A percentile compares a stretch with the other conserved stretches of the same genome.
These are phyloP conservation scores for Debaryomyces hansenii DNA, from an alignment of 805 yeast species.

Conservation along the genomic window DNA sequence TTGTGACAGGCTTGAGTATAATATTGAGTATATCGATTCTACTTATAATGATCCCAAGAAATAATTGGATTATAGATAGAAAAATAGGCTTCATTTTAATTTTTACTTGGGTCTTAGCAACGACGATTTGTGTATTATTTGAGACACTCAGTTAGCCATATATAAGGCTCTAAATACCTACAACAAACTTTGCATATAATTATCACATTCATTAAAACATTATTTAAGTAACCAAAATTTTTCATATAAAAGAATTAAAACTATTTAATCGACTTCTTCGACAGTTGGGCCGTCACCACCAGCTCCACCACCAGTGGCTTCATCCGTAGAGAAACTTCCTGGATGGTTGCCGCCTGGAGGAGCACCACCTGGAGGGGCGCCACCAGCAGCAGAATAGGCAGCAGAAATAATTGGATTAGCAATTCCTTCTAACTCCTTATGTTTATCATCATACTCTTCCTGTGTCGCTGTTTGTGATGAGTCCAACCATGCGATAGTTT, in stretches of 20 bases:
- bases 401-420: slow-evolving; percentile 40
- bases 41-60: slow-evolving; percentile 17
- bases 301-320: slow-evolving; percentile 29
- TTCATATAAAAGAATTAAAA: not conserved
- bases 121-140: slow-evolving; percentile 22
- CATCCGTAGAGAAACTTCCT: slow-evolving; percentile 13
- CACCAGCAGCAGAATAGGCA: slow-evolving; percentile 33
- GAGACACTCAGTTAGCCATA: slow-evolving; percentile 12
- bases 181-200: not conserved
- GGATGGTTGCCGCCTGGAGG: slow-evolving; percentile 33
- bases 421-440: slow-evolving; percentile 39
- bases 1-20: slow-evolving; percentile 18
- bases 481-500: slow-evolving; percentile 43
- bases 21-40: slow-evolving; percentile 21
- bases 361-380: slow-evolving; percentile 29
- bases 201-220: not conserved
- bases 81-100: slow-evolving; percentile 32
- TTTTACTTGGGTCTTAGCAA: slow-evolving; percentile 28
- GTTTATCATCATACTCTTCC: slow-evolving; percentile 40
- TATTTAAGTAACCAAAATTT: not conserved
- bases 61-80: slow-evolving; percentile 34
- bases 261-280: slow-evolving; percentile 38
- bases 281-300: slow-evolving; percentile 41
- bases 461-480: slow-evolving; percentile 37
- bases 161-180: not conserved